Evolutionary conservation across 2,329 filamentous ascomycete species (phyloP), one percentile per base, ranked within the genome.

Genomic region (Fusarium sp.): DNA sequence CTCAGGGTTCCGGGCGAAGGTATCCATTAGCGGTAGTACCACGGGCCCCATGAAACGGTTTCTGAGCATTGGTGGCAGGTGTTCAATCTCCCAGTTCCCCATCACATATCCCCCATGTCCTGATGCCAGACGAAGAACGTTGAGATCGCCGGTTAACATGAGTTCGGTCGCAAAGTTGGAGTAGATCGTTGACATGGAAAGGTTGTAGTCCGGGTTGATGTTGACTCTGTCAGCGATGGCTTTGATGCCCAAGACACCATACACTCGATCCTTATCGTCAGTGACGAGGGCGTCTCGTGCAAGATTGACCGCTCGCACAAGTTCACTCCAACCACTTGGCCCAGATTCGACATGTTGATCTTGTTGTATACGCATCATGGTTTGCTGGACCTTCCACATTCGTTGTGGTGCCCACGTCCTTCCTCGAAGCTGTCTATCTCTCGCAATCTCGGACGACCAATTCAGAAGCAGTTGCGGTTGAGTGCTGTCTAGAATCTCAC

Each of bases 211-310:
- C 1, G 60, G 32, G 4, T 47, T 12, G 14, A n/a, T 32, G 9
- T 16, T 9, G 12, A 55, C 15, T 11, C 34, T 51, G 1, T 57
- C 38, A 2, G 62, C 51, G 1, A 65, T 22, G 4, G 58, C 50
- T 9, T 63, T 63, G 46, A 65, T 34, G 1, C 62, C 58, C 3
- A 65, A 3, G 4, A 65, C 43, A 2, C 62, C 58, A 15, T 63
- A 65, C 3, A 63, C 62, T 12, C 58, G 45, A 5, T 65, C 59
- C 10, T n/a, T 65, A 4, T 63, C 62, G 8, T 65, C 45, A 1
- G 62, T 51, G 2, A 65, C 40, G 2, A 14, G 10, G 2, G 61
- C 25, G n/a, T 55, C 49, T 12, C 50, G 34, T 2, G 15, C 49
- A 3, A 64, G 43, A 3, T 8, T 49, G 6, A 64, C 18, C 8